phyloP scores from a whole-genome alignment of 2,329 filamentous ascomycete species.

The Penicillium freii region DNA sequence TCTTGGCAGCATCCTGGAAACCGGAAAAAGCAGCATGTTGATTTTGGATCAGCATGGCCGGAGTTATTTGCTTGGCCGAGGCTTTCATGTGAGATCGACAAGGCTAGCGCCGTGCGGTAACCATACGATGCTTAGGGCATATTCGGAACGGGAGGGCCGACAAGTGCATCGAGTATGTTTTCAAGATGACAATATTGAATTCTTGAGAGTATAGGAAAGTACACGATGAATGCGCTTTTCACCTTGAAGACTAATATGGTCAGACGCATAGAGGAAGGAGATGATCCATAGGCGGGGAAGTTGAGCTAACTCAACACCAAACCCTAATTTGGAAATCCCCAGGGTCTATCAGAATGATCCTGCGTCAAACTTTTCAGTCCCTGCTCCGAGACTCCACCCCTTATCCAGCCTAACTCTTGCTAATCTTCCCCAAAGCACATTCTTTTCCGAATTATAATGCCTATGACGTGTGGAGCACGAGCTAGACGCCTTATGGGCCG shows the following conservation, averaged over 20 bases:
- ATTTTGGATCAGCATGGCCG: background rate
- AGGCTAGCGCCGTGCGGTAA: slow-evolving; percentile 10
- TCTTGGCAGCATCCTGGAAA: background rate
- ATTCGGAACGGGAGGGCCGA: background rate
- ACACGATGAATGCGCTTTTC: background rate
- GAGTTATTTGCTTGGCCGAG: slow-evolving; percentile 7
- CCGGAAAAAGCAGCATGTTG: background rate
- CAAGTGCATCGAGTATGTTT: background rate
- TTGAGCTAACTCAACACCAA: background rate
- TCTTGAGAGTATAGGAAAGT: background rate
- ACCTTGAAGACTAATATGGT: background rate
- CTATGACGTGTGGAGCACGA: slow-evolving; percentile 4
- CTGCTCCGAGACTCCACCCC: background rate
- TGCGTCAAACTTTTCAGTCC: background rate
- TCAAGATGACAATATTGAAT: background rate
- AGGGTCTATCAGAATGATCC: background rate
- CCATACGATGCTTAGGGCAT: background rate
- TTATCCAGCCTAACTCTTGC: background rate
- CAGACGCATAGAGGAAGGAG: background rate
- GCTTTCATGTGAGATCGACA: slow-evolving; percentile 27
- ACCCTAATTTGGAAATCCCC: slow-evolving; percentile 8
- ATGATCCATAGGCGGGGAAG: slow-evolving; percentile 4
- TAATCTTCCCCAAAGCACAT: background rate
- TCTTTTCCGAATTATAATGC: background rate
- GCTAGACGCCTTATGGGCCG: background rate